phyloP scores from a whole-genome alignment of 2,329 filamentous ascomycete genomes.

The Xylariaceae sp. region DNA sequence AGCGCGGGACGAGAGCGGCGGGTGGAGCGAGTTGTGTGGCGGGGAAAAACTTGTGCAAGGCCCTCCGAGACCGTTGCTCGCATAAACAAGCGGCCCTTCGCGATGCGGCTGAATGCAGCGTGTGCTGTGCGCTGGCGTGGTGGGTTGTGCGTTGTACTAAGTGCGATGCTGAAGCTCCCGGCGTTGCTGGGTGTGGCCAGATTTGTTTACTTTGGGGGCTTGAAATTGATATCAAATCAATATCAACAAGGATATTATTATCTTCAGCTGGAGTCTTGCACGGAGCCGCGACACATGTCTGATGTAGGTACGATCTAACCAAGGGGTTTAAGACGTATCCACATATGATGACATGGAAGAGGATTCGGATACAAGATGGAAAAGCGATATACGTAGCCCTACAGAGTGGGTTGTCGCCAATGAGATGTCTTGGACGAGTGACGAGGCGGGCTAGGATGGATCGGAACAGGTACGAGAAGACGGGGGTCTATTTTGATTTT shows the following conservation, averaged over 20 bases:
- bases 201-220: conserved; percentile 19
- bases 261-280: neutral
- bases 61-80: conserved; percentile 9
- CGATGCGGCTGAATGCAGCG: conserved; percentile 17
- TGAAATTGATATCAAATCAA: neutral
- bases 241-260: conserved; percentile 12
- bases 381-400: conserved; percentile 12
- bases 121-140: conserved; percentile 8
- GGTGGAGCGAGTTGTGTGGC: neutral
- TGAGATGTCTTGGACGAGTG: conserved; percentile 8
- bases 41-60: conserved; percentile 8
- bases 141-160: neutral
- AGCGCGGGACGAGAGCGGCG: conserved; percentile 1
- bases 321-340: neutral
- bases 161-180: neutral
- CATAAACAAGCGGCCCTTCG: conserved; percentile 22
- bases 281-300: neutral
- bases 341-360: conserved; percentile 3
- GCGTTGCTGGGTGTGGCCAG: conserved; percentile 3
- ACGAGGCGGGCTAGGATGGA: conserved; percentile 13
- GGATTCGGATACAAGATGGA: conserved; percentile 5
- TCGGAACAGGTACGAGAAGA: neutral
- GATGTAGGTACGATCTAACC: neutral
- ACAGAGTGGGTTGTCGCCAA: conserved; percentile 10
- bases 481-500: conserved; percentile 1